Percentiles rank a stretch among this genome's conserved stretches.
Evolutionary conservation across 768 basidiomycete species (phyloP).

Genomic region (Chalciporus piperatus): DNA sequence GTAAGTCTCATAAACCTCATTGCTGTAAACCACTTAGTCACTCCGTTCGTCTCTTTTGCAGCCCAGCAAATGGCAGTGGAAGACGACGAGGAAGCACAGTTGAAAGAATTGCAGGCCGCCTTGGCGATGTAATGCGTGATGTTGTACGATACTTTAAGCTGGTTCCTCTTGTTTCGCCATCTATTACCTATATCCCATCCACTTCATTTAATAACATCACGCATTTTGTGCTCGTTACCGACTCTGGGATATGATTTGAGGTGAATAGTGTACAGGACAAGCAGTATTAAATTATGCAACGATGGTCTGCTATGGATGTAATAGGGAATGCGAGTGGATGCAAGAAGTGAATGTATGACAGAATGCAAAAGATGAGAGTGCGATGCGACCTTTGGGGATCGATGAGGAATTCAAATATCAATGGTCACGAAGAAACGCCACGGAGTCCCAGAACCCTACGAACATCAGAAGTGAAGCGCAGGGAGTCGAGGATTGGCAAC

Average conservation of each 20-base stretch:
- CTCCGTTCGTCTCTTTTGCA: conserved; percentile 1
- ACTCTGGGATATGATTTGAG: conserved; percentile 21
- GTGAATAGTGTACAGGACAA: conserved; percentile 35
- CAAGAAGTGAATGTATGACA: conserved; percentile 22
- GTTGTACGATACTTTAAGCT: conserved; percentile 9
- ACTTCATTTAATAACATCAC: conserved; percentile 29
- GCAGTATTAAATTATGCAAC: conserved; percentile 38
- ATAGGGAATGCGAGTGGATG: conserved; percentile 25
- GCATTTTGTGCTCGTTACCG: conserved; percentile 18
- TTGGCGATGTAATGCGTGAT: conserved; percentile 65
- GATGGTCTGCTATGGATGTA: conserved; percentile 27
- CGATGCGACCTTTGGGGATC: conserved; percentile 17
- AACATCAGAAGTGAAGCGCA: conserved; percentile 95
- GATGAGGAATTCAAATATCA: conserved; percentile 4
- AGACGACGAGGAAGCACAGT: conserved; percentile 89
- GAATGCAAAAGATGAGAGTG: conserved; percentile 25
- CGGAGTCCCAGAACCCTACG: conserved; percentile 83
- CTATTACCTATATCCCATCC: conserved; percentile 34
- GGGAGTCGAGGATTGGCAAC: conserved; percentile 90
- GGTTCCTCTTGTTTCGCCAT: conserved; percentile 21
- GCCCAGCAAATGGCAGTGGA: conserved; percentile 51
- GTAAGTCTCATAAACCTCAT: conserved; percentile 37
- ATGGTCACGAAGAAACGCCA: conserved; percentile 41
- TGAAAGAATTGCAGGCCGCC: conserved; percentile 84
- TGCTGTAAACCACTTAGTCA: conserved; percentile 5